Evolutionary conservation across 768 basidiomycete genomes (phyloP), one percentile per base, ranked within the genome.

Genomic region (Tremella yokohamensis): DNA sequence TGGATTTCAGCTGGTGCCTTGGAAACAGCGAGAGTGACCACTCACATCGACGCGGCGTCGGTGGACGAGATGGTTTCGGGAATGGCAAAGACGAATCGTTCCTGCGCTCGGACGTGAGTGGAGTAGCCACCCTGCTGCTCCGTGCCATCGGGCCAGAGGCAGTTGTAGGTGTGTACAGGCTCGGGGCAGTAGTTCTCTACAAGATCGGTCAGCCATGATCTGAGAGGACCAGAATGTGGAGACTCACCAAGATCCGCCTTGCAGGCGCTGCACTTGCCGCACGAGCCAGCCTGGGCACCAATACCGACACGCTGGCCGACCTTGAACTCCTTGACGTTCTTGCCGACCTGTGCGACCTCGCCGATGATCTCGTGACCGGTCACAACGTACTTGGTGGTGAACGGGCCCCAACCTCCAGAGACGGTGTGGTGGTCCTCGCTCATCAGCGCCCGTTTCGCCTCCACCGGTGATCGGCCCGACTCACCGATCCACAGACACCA

Each of bases 221-320:
- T 49, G 49, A 7, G 24, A 24, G 24, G n/a, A 49, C 8, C 6
- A 7, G 25, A 19, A 49, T 3, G 24, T n/a, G 8, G 19, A 8
- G 7, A 63, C 72, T 53, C 52, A 73, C 72, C 84, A 57, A 81
- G 80, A 58, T 81, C 78, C 18, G 73, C 68, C 53, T 80, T 82
- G 78, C 84, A 84, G 16, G 68, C 63, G 13, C 78, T 65, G 69
- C 83, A 85, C 39, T 73, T 49, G 37, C 79, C 73, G 78, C 84
- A 86, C 12, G 81, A 82, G 54, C 80, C 81, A 49, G 82, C 81
- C 58, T 84, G 83, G 13, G 75, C 78, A 16, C 80, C 79, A 2
- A 82, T 79, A 52, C 85, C 85, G 62, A 81, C 85, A 15, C 82
- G 75, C 68, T 86, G 83, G 13, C 84, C 84, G 19, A 81, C 70